phyloP scores from a whole-genome alignment of 2,329 filamentous ascomycete species.

The Xylaria sp. region DNA sequence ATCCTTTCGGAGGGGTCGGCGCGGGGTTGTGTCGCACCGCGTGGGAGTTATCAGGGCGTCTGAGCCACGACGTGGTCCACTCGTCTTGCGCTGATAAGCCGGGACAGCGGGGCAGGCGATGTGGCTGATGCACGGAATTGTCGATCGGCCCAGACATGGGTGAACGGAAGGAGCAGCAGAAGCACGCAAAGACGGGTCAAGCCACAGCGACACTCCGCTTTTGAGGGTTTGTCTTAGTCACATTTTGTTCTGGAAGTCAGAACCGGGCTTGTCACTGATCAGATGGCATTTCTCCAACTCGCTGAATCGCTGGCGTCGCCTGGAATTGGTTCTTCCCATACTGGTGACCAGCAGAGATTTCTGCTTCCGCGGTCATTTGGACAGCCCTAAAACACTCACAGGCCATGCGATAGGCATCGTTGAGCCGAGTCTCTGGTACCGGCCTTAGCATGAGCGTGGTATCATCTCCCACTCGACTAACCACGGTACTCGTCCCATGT shows the following conservation, averaged over 20 bases:
- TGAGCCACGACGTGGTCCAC: constrained; percentile 12
- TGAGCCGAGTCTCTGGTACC: not conserved
- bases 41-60: constrained; percentile 7
- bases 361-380: constrained; percentile 16
- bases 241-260: not conserved
- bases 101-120: not conserved
- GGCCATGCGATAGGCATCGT: constrained; percentile 1
- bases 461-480: not conserved
- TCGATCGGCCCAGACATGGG: no score
- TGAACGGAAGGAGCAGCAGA: no score
- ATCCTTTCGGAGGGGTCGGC: constrained; percentile 5
- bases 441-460: constrained; percentile 6
- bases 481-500: constrained; percentile 7
- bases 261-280: constrained; percentile 3
- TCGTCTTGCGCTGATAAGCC: not conserved
- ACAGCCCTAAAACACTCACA: constrained; percentile 1
- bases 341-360: constrained; percentile 14
- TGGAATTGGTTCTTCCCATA: constrained; percentile 14
- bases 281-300: constrained; percentile 7
- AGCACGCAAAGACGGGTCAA: not conserved
- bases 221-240: not conserved
- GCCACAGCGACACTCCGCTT: not conserved
- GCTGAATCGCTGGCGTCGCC: constrained; percentile 3
- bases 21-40: constrained; percentile 16
- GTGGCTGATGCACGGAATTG: not conserved